Percentiles rank a stretch among this genome's conserved stretches.
Evolutionary conservation across 108 stramenopile species (phyloP).

Genomic region (Fragilaria crotonensis): DNA sequence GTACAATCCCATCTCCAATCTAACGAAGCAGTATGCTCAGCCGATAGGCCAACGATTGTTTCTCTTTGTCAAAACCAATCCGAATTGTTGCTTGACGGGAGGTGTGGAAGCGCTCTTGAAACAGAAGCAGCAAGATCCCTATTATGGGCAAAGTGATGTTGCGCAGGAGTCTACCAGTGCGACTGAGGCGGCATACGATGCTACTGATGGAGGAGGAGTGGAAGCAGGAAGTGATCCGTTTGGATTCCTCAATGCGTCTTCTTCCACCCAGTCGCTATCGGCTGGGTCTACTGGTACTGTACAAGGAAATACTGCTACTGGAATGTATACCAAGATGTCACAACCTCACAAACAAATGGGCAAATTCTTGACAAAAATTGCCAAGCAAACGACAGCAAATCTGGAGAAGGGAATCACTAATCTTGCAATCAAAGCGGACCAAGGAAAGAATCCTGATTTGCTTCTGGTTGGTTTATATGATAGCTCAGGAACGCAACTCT

Average conservation of each 20-base stretch:
- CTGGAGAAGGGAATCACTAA: constrained; percentile 54
- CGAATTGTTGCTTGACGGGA: constrained; percentile 36
- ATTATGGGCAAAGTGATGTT: no score
- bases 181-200: no score
- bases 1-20: constrained; percentile 33
- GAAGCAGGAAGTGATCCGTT: no score
- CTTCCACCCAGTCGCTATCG: no score
- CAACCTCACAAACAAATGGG: constrained; percentile 4
- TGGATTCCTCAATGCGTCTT: neutral
- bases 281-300: neutral
- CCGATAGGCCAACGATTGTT: constrained; percentile 38
- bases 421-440: constrained; percentile 64
- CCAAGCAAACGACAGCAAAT: constrained; percentile 45
- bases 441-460: constrained; percentile 67
- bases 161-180: no score
- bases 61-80: constrained; percentile 40
- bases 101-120: constrained; percentile 65
- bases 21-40: constrained; percentile 35
- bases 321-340: neutral
- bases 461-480: constrained; percentile 51
- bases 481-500: constrained; percentile 12
- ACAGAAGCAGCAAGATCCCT: no score
- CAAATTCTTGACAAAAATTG: constrained; percentile 46
- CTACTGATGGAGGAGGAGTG: no score
- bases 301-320: neutral